Evolutionary conservation across 208 protist genomes (phyloP).

Genomic region (Trypanosoma boissoni): DNA sequence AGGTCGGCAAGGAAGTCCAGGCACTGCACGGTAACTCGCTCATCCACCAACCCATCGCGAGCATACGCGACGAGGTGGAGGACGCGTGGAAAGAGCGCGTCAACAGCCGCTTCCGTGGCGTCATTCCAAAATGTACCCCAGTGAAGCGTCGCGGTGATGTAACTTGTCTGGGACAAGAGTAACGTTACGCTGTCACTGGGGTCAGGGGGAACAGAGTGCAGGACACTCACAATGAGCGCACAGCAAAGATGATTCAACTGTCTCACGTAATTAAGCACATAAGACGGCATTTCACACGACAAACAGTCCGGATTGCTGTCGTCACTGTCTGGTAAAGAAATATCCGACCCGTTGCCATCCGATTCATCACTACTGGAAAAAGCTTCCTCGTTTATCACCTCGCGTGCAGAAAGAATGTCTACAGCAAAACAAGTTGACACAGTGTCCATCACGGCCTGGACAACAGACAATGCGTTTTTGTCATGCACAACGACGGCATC

Average conservation of each 20-base stretch:
- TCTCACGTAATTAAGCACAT: neutral
- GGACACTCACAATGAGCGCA: neutral
- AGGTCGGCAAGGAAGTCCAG: conserved; percentile 16
- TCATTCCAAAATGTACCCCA: conserved; percentile 2
- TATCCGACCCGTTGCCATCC: no score
- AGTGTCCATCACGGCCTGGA: conserved; percentile 3
- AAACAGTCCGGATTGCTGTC: neutral
- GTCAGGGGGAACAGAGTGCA: neutral
- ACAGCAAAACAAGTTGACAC: conserved; percentile 13
- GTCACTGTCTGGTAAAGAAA: neutral
- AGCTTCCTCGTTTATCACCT: no score
- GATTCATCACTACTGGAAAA: neutral
- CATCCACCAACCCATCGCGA: neutral
- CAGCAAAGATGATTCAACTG: neutral
- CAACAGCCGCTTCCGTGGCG: neutral
- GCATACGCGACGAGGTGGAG: neutral
- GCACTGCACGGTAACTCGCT: conserved; percentile 11
- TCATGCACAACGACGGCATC: no score
- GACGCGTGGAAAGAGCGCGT: conserved; percentile 8
- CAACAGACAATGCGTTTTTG: neutral
- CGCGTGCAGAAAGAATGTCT: conserved; percentile 3
- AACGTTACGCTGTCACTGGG: neutral
- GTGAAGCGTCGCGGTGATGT: conserved; percentile 12
- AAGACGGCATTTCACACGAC: neutral
- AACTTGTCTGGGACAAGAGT: neutral